These are phyloP conservation scores for Murraya koenigii DNA, from an alignment of 345 rosid genomes.

Conservation along the genomic window DNA sequence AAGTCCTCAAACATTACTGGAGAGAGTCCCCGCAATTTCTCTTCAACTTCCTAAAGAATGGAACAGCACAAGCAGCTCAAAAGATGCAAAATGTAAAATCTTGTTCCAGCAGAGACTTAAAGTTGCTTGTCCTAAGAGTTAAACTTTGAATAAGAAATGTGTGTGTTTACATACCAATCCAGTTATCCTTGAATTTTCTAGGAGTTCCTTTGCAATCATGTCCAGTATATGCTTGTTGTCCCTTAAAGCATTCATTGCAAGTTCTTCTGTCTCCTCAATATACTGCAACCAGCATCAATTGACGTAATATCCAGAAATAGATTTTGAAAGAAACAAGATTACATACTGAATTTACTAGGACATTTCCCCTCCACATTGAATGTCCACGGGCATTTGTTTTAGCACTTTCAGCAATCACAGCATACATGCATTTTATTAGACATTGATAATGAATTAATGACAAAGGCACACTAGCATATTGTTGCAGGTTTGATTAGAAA, in stretches of 20 bases:
- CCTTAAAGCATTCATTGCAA: constrained; percentile 76
- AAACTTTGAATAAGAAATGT: not conserved
- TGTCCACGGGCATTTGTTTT: not conserved
- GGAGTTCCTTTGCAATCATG: constrained; percentile 58
- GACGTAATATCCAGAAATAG: not conserved
- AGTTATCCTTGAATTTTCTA: constrained; percentile 81
- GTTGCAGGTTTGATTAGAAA: not conserved
- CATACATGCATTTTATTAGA: not conserved
- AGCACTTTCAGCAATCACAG: not conserved
- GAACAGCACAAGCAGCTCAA: constrained; percentile 14
- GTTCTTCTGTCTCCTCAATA: constrained; percentile 90
- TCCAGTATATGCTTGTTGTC: constrained; percentile 74
- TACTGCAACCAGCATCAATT: constrained; percentile 56
- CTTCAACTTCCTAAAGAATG: constrained; percentile 71
- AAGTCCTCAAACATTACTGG: constrained; percentile 84
- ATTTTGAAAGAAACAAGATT: not conserved
- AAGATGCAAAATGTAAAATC: not conserved
- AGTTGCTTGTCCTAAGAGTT: not conserved
- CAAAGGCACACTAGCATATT: not conserved
- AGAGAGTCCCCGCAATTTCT: constrained; percentile 58
- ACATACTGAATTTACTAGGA: not conserved
- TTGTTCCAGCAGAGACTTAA: not conserved
- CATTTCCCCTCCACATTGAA: not conserved
- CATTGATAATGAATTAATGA: not conserved
- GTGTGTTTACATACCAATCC: constrained; percentile 65